These are phyloP conservation scores for Hymenochaete sp. DNA, from an alignment of 1,284 basidiomycete species.

Conservation along the genomic window DNA sequence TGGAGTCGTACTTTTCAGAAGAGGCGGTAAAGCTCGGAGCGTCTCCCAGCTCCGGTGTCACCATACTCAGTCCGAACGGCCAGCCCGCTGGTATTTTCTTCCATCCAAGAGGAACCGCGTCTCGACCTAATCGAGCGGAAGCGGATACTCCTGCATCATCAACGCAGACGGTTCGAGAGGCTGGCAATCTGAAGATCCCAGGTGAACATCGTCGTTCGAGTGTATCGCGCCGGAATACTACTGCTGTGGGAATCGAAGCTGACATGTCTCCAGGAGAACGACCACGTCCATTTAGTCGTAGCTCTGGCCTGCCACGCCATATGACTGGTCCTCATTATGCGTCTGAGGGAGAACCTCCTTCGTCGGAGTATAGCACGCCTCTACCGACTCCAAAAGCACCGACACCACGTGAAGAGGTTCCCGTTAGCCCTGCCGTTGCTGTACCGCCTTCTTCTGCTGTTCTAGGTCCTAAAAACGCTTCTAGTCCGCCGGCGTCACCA, in stretches of 20 bases:
- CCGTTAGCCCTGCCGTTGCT: not conserved
- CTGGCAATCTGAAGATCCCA: slow-evolving; percentile 12
- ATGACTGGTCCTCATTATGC: slow-evolving; percentile 1
- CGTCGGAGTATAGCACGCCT: not conserved
- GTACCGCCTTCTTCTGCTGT: not conserved
- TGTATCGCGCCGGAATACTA: not conserved
- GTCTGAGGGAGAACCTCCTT: not conserved
- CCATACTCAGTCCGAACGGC: slow-evolving; percentile 90
- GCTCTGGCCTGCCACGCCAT: not conserved
- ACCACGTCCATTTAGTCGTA: slow-evolving; percentile 1
- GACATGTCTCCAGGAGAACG: slow-evolving; percentile 13
- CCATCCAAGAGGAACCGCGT: slow-evolving; percentile 53
- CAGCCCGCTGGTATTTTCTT: slow-evolving; percentile 93
- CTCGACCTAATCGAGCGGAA: slow-evolving; percentile 19
- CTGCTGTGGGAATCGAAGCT: not conserved
- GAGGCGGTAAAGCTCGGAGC: slow-evolving; percentile 62
- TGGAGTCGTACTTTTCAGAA: slow-evolving; percentile 79
- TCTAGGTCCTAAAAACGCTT: slow-evolving; percentile 5
- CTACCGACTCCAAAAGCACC: not conserved
- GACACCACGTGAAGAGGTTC: not conserved
- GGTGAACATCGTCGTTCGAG: slow-evolving; percentile 6
- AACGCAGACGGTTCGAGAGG: slow-evolving; percentile 11
- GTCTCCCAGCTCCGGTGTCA: slow-evolving; percentile 78
- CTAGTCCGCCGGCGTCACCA: slow-evolving; percentile 10
- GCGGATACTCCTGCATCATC: slow-evolving; percentile 8